Percentiles rank a stretch among this genome's conserved stretches.
These are phyloP conservation scores for Alternaria incomplexa DNA, from an alignment of 2,329 filamentous ascomycete genomes.

Conservation along the genomic window DNA sequence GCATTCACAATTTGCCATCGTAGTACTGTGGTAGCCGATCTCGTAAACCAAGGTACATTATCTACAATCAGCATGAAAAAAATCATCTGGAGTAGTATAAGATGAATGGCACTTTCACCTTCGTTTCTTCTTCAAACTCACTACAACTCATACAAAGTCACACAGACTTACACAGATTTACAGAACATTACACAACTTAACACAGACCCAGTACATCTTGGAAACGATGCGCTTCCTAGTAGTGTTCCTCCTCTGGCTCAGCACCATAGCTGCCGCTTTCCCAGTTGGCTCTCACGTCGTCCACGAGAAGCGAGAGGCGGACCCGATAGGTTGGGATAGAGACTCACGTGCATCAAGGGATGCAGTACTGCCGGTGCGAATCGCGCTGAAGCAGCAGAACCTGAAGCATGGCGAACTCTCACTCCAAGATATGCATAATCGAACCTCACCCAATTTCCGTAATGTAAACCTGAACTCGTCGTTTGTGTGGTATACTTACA, in stretches of 20 bases:
- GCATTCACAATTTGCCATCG: not conserved
- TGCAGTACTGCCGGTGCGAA: conserved; percentile 16
- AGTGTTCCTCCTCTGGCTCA: conserved; percentile 10
- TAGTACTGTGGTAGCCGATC: not conserved
- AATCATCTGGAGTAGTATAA: not conserved
- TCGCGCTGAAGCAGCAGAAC: conserved; percentile 20
- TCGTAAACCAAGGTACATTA: not conserved
- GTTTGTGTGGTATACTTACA: not conserved
- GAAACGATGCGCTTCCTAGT: conserved; percentile 12
- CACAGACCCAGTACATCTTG: not conserved
- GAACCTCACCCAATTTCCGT: conserved; percentile 25
- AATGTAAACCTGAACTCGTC: not conserved
- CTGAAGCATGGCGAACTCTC: conserved; percentile 19
- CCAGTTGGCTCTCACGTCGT: conserved; percentile 10
- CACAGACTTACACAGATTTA: not conserved
- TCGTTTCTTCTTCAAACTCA: not conserved
- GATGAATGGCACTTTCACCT: not conserved
- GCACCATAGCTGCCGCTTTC: conserved; percentile 1
- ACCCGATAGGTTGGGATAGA: conserved; percentile 18
- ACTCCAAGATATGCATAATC: conserved; percentile 23
- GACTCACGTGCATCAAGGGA: conserved; percentile 17
- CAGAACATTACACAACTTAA: not conserved
- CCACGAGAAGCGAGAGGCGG: conserved; percentile 20
- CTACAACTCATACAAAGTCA: not conserved
- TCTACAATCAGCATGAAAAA: not conserved